Conservation (phyloP, 805 yeast genomes). For the Suhomyces tanzawaensis region DNA sequence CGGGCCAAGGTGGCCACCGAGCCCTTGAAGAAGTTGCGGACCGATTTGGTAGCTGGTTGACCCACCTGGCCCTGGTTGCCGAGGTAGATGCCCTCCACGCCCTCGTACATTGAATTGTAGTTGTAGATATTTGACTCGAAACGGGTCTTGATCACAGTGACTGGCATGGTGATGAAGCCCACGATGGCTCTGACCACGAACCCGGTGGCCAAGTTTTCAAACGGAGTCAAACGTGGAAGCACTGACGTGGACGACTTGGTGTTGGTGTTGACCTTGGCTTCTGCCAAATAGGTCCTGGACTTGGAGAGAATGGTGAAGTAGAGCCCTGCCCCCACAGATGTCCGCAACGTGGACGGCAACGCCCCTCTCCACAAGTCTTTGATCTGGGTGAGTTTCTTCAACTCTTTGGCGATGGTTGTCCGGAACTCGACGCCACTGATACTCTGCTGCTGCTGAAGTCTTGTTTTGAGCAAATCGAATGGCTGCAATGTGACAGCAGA, state of each 20-base stretch:
- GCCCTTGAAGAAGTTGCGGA: conserved; percentile 79
- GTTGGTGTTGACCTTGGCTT: conserved; percentile 13
- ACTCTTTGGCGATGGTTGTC: conserved; percentile 36
- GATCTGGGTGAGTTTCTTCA: conserved; percentile 40
- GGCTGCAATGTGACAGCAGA: conserved; percentile 85
- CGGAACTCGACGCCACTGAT: conserved; percentile 17
- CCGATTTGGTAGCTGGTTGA: conserved; percentile 22
- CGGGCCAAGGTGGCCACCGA: conserved; percentile 82
- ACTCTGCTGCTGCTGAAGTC: conserved; percentile 61
- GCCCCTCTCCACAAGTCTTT: conserved; percentile 89
- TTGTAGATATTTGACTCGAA: conserved; percentile 78
- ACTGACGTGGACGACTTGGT: conserved; percentile 30
- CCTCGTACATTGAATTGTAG: conserved; percentile 63
- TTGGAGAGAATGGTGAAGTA: conserved; percentile 73
- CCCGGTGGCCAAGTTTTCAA: conserved; percentile 74
- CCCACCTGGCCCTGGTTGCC: conserved; percentile 11
- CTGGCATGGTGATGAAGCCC: conserved; percentile 90
- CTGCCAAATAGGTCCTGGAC: conserved; percentile 52
- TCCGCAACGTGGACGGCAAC: conserved; percentile 82
- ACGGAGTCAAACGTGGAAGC: conserved; percentile 69
- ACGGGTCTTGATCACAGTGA: conserved; percentile 85
- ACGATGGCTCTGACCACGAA: conserved; percentile 75
- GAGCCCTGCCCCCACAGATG: conserved; percentile 86
- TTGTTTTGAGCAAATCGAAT: conserved; percentile 80
- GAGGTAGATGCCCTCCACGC: conserved; percentile 53